Evolutionary conservation across 345 rosid genomes (phyloP).

Genomic region (Passiflora organensis): DNA sequence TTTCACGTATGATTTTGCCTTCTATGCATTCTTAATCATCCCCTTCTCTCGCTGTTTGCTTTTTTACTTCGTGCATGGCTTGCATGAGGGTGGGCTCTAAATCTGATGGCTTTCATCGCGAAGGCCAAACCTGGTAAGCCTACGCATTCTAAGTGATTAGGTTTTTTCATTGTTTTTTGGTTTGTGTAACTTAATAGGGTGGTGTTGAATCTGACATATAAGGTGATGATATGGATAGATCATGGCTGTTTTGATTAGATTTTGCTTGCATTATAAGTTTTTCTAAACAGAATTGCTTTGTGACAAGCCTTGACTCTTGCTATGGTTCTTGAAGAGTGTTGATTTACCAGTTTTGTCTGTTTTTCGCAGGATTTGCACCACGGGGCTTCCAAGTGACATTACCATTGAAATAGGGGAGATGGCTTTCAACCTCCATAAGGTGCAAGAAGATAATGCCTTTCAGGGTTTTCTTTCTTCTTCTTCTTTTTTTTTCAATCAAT

Average conservation of each 20-base stretch:
- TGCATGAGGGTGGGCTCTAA: conserved; percentile 88
- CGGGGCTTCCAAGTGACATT: conserved; percentile 78
- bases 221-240: too few relatives aligned
- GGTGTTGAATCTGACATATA: too few relatives aligned
- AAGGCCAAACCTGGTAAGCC: conserved; percentile 54
- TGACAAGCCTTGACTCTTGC: too few relatives aligned
- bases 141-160: not conserved
- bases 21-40: not conserved
- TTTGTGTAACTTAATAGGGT: not conserved
- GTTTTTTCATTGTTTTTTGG: not conserved
- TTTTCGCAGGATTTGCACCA: conserved; percentile 52
- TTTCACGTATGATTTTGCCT: not conserved
- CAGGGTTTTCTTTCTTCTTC: too few relatives aligned
- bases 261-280: too few relatives aligned
- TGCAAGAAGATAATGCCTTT: too few relatives aligned
- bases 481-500: too few relatives aligned
- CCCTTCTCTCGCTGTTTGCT: not conserved
- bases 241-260: too few relatives aligned
- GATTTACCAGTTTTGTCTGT: too few relatives aligned
- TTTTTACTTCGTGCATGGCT: conserved; percentile 41
- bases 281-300: too few relatives aligned
- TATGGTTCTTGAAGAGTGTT: too few relatives aligned
- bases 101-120: conserved; percentile 70
- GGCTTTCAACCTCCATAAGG: conserved; percentile 88
- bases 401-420: conserved; percentile 65